These are phyloP conservation scores for Erythrophleum ivorense DNA, from an alignment of 331 rosid species.

Conservation along the genomic window DNA sequence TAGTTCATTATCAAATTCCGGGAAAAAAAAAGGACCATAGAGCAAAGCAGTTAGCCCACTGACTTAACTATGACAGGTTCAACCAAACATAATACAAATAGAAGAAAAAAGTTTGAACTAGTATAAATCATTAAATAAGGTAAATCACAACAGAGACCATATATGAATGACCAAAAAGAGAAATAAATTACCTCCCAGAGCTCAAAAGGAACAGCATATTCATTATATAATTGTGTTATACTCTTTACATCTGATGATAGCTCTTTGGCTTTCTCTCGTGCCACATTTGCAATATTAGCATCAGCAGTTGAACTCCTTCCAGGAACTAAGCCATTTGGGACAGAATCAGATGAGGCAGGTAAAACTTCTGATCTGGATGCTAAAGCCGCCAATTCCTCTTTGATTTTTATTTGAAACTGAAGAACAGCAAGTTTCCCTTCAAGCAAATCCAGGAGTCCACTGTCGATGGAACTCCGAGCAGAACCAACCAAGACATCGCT, in stretches of 20 bases:
- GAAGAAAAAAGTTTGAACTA: constrained; percentile 18
- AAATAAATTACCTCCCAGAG: constrained; percentile 89
- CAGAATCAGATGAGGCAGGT: constrained; percentile 58
- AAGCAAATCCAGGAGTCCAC: constrained; percentile 87
- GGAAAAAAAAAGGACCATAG: neutral
- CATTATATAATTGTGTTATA: constrained; percentile 94
- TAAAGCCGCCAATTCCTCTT: constrained; percentile 81
- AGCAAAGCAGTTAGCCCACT: neutral
- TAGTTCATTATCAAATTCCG: constrained; percentile 18
- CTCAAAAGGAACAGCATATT: constrained; percentile 93
- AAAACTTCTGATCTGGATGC: constrained; percentile 72
- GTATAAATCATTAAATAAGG: constrained; percentile 26
- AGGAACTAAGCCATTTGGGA: constrained; percentile 55
- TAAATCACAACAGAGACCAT: neutral
- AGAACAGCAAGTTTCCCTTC: constrained; percentile 99
- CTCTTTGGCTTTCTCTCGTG: constrained; percentile 74
- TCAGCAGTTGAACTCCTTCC: constrained; percentile 50
- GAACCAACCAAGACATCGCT: constrained; percentile 71
- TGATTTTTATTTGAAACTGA: constrained; percentile 89
- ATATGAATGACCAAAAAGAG: constrained; percentile 12
- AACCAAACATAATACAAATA: neutral
- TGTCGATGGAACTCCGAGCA: constrained; percentile 66
- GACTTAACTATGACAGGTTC: neutral
- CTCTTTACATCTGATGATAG: constrained; percentile 81
- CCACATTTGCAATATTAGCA: constrained; percentile 54